Base-by-base conservation (phyloP, 2,329 filamentous ascomycete genomes). In the Plenodomus lindquistii region DNA sequence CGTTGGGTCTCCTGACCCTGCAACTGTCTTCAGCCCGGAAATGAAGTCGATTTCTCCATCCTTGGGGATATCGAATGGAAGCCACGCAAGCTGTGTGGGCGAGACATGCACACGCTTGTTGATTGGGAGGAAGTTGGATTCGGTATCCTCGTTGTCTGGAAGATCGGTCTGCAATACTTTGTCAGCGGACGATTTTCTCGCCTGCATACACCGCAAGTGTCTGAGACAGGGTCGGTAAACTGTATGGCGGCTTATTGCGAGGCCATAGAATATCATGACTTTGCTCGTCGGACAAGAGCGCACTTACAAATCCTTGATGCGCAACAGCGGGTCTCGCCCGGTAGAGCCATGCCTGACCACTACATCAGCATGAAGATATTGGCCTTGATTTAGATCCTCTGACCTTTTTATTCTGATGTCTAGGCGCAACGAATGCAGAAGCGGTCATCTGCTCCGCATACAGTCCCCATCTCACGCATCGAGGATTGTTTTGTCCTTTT, bases 401-500 rank as follows among this genome's bases (percentile, higher is more conserved):
- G 15, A 60, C 62, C 49, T 70, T 68, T 44, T 71, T 70, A 49
- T 71, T 71, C 35, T 68, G 10, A 50, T 72, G 64, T 44, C 69
- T 62, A 19, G 69, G 66, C n/a, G 69, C 69, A 7, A 70, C 62
- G 27, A 72, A 72, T 9, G 67, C 57, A 21, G 65, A 56, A 3
- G 60, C 69, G 16, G 69, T 72, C 67, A 72, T 68, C 55, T 72
- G 69, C 58, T 72, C 69, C 9, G 69, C 67, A 46, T 72, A 72
- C 2, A 72, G 53, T 4, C 69, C 69, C 46, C 69, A 72, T 52
- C 69, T 65, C 42, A 72, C 69, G 36, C 46, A 53, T 43, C 69
- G 55, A 7, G 68, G 68, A 31, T 61, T 70, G 52, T 80, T 80
- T 46, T 78, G 76, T 0, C 76, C 76, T n/a, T 67, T 62, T 8